A percentile compares a stretch with the other conserved stretches of the same genome.
Evolutionary conservation across 179 eudicot genomes (phyloP).

Genomic region (Vitellaria paradoxa): DNA sequence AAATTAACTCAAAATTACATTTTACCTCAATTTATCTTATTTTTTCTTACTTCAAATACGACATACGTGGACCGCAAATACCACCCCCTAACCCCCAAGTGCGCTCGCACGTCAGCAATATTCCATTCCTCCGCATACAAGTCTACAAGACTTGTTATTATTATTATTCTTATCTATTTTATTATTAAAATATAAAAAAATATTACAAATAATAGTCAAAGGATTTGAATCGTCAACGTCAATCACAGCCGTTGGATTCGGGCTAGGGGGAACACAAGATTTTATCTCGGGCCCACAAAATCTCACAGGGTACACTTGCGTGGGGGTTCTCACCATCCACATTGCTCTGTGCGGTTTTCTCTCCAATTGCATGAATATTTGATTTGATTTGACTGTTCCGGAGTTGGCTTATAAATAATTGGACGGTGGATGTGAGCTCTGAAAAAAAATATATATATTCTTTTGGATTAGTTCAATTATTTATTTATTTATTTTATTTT

Average conservation of each 20-base stretch:
- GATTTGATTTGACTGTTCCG: too few relatives aligned
- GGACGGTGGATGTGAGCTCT: neutral
- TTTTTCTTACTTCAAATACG: too few relatives aligned
- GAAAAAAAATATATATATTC: neutral
- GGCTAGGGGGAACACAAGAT: neutral
- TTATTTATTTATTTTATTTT: too few relatives aligned
- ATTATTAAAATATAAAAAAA: too few relatives aligned
- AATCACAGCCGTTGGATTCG: neutral
- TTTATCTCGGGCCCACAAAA: constrained; percentile 6
- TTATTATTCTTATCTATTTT: neutral
- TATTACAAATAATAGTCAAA: neutral
- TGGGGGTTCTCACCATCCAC: neutral
- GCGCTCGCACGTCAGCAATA: constrained; percentile 5
- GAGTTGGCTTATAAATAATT: neutral
- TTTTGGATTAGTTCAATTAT: neutral
- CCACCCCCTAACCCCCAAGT: neutral
- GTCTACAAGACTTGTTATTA: neutral
- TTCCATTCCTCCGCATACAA: neutral
- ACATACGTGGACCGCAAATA: neutral
- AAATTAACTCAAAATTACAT: too few relatives aligned
- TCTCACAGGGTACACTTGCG: neutral
- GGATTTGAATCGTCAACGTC: neutral
- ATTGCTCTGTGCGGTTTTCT: neutral
- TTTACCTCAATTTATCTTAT: too few relatives aligned
- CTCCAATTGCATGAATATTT: neutral